These are phyloP conservation scores for Aspergillus persii DNA, from an alignment of 2,329 filamentous ascomycete species.

Conservation along the genomic window DNA sequence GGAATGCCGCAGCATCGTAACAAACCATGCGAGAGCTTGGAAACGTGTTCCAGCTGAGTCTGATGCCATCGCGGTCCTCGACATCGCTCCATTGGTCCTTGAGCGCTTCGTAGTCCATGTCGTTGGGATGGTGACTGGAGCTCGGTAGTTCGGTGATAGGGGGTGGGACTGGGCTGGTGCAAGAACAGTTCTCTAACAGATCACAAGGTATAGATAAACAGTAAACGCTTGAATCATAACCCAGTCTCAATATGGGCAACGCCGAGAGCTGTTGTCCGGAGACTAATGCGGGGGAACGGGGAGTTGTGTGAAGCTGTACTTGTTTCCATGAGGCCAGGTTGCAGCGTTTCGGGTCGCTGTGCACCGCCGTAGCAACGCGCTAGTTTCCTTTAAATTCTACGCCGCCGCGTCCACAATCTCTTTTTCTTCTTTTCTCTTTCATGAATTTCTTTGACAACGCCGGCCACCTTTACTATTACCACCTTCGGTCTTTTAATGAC, in stretches of 20 bases:
- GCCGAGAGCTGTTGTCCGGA: conserved; percentile 30
- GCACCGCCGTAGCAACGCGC: conserved; percentile 10
- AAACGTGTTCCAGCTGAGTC: conserved; percentile 98
- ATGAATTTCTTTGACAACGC: conserved; percentile 45
- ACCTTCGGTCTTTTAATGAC: conserved; percentile 51
- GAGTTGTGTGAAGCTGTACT: conserved; percentile 35
- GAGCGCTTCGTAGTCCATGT: conserved; percentile 87
- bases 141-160: conserved; percentile 25
- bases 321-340: conserved; percentile 46
- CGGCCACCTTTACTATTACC: conserved; percentile 56
- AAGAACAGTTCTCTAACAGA: conserved; percentile 18
- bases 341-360: conserved; percentile 39
- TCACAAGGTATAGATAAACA: conserved; percentile 20
- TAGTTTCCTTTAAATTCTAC: conserved; percentile 28
- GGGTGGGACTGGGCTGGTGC: conserved; percentile 18
- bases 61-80: conserved; percentile 92
- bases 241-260: conserved; percentile 29
- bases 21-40: conserved; percentile 93
- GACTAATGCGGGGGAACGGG: conserved; percentile 28
- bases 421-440: conserved; percentile 34
- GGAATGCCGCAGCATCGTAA: conserved; percentile 17
- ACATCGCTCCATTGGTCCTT: conserved; percentile 97
- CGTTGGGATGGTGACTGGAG: conserved; percentile 26
- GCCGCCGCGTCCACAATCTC: conserved; percentile 23
- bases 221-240: conserved; percentile 30